Percentiles rank a stretch among this genome's conserved stretches.
These are phyloP conservation scores for Salix koriyanagi DNA, from an alignment of 345 rosid species.

Conservation along the genomic window DNA sequence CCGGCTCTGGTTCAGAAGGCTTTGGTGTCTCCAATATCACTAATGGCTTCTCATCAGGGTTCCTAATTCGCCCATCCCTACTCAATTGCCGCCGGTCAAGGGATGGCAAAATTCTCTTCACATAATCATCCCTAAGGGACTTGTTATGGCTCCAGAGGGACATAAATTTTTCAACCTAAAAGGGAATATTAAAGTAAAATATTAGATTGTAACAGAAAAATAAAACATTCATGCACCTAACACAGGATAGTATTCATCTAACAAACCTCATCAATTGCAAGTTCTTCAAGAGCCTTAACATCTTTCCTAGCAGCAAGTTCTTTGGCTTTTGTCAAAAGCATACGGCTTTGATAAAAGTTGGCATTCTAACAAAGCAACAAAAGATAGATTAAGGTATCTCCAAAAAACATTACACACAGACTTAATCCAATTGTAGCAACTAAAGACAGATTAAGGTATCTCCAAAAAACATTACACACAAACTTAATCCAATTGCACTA, in stretches of 20 bases:
- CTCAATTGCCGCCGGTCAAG: conserved; percentile 55
- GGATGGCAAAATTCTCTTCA: conserved; percentile 62
- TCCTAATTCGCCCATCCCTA: conserved; percentile 65
- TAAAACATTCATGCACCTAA: background rate
- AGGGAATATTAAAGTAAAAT: conserved; percentile 13
- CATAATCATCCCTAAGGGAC: conserved; percentile 80
- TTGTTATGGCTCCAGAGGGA: conserved; percentile 64
- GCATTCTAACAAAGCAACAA: conserved; percentile 45
- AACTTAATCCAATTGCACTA: background rate
- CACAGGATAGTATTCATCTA: conserved; percentile 1
- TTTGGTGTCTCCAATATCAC: conserved; percentile 33
- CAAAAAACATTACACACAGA: background rate
- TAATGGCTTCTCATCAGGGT: conserved; percentile 60
- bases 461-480: background rate
- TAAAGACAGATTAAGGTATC: background rate
- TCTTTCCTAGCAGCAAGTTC: conserved; percentile 60
- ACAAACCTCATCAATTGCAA: conserved; percentile 47
- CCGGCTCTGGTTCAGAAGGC: conserved; percentile 33
- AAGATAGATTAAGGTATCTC: background rate
- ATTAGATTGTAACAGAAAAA: conserved; percentile 12
- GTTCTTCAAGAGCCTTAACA: conserved; percentile 50
- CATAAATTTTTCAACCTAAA: conserved; percentile 73
- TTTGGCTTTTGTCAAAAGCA: conserved; percentile 48
- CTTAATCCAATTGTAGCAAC: background rate
- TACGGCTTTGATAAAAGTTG: conserved; percentile 41